A percentile compares a stretch with the other conserved stretches of the same genome.
These are phyloP conservation scores for Tetrahymena thermophila DNA, from an alignment of 73 alveolate genomes.

Conservation along the genomic window DNA sequence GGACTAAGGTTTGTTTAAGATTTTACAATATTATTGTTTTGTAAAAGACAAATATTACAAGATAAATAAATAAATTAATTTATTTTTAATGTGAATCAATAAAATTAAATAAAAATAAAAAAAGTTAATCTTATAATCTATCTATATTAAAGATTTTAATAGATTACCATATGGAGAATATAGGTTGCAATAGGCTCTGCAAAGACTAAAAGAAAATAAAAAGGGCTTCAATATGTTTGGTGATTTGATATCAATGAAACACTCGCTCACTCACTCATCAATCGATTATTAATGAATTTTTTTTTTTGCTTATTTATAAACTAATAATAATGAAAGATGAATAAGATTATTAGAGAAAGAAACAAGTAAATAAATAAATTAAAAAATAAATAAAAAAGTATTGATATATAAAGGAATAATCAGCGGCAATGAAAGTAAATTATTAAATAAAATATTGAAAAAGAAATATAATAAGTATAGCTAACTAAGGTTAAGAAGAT, in stretches of 20 bases:
- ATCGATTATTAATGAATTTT: no score
- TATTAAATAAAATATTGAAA: background rate
- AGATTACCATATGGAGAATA: no score
- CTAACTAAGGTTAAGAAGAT: background rate
- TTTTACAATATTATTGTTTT: no score
- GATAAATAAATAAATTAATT: no score
- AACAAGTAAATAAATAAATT: no score
- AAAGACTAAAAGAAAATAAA: background rate
- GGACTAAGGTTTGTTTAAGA: background rate
- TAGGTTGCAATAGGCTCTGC: background rate
- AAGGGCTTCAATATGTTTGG: background rate
- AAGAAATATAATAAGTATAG: background rate
- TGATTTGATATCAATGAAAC: background rate
- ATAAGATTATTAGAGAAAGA: background rate
- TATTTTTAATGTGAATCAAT: no score
- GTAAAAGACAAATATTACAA: background rate
- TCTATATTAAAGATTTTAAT: background rate
- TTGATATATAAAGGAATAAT: background rate
- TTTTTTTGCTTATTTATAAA: no score
- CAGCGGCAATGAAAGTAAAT: background rate
- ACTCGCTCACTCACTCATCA: background rate
- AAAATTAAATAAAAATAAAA: no score
- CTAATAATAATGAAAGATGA: background rate
- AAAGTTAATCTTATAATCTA: background rate
- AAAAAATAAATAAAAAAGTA: background rate